Percentiles rank a stretch among this genome's conserved stretches.
Conservation (phyloP, 1,139 yeast genomes). For the Hemisphaericaspora xylanilytica region DNA sequence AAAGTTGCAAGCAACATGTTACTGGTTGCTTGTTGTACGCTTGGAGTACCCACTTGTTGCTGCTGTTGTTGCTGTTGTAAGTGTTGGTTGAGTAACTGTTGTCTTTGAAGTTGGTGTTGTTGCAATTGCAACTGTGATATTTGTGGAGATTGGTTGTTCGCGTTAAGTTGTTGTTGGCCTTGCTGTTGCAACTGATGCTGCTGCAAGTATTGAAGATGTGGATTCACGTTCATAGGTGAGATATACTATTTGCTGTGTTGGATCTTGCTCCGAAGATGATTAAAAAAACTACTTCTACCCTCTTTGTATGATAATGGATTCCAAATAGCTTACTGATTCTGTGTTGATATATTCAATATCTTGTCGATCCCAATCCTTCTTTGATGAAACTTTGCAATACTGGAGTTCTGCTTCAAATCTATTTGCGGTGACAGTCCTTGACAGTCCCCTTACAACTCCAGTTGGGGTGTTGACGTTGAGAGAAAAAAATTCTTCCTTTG, state of each 20-base stretch:
- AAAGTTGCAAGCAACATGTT: constrained; percentile 40
- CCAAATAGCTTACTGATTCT: too few species aligned
- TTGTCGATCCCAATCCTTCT: too few species aligned
- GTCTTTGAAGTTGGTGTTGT: constrained; percentile 43
- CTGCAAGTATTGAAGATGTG: constrained; percentile 47
- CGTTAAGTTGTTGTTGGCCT: constrained; percentile 23
- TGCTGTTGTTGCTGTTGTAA: constrained; percentile 26
- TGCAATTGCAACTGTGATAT: constrained; percentile 38
- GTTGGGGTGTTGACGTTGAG: too few species aligned
- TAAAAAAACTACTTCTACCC: too few species aligned
- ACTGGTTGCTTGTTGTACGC: constrained; percentile 22
- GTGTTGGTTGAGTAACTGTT: constrained; percentile 37
- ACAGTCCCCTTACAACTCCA: too few species aligned
- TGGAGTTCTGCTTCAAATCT: too few species aligned
- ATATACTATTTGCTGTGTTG: background rate
- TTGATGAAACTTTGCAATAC: too few species aligned
- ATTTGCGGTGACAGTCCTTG: too few species aligned
- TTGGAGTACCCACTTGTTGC: constrained; percentile 23
- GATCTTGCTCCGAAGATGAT: too few species aligned
- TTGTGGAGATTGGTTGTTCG: constrained; percentile 37
- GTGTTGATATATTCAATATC: too few species aligned
- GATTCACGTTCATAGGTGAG: constrained; percentile 34
- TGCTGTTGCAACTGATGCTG: constrained; percentile 33
- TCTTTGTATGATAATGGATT: too few species aligned
- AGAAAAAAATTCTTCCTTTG: too few species aligned